A percentile compares a stretch with the other conserved stretches of the same genome.
Conservation (phyloP, 1,284 basidiomycete genomes). For the Cryptococcus amylolentus region DNA sequence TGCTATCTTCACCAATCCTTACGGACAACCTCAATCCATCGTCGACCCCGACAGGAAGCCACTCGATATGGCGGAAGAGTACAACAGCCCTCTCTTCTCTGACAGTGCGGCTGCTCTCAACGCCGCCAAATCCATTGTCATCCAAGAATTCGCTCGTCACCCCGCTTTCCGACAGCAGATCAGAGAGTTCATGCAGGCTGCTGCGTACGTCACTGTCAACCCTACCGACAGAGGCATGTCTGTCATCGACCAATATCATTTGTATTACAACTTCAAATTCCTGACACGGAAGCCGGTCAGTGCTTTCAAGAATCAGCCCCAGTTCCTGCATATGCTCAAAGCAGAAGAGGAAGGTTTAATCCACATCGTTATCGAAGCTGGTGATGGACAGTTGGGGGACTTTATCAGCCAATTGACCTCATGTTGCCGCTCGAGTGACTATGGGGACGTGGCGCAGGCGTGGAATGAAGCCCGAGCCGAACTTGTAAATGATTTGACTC, state of each 20-base stretch:
- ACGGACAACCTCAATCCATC: slow-evolving; percentile 25
- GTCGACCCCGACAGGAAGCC: slow-evolving; percentile 41
- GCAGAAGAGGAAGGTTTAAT: slow-evolving; percentile 88
- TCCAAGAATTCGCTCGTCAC: slow-evolving; percentile 89
- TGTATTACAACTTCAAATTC: slow-evolving; percentile 94
- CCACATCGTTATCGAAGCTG: slow-evolving; percentile 68
- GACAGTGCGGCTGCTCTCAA: slow-evolving; percentile 26
- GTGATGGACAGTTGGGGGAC: slow-evolving; percentile 59
- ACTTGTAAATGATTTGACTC: slow-evolving; percentile 72
- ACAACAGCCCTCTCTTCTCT: slow-evolving; percentile 11
- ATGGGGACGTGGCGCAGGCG: slow-evolving; percentile 76
- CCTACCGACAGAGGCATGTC: slow-evolving; percentile 88
- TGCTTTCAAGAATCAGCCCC: slow-evolving; percentile 67
- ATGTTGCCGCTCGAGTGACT: slow-evolving; percentile 80
- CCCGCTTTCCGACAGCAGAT: slow-evolving; percentile 80
- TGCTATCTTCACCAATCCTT: slow-evolving; percentile 35
- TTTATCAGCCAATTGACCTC: slow-evolving; percentile 68
- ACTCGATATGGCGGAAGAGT: slow-evolving; percentile 42
- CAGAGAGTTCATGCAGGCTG: slow-evolving; percentile 69
- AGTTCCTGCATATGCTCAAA: slow-evolving; percentile 86
- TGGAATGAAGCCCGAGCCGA: slow-evolving; percentile 88
- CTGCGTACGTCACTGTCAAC: slow-evolving; percentile 74
- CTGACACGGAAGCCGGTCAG: slow-evolving; percentile 73
- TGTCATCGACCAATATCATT: slow-evolving; percentile 86
- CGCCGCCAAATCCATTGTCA: slow-evolving; percentile 71